Percentiles rank a stretch among this genome's conserved stretches.
phyloP scores from a whole-genome alignment of 2,329 filamentous ascomycete species.

The Apiospora arundinis region DNA sequence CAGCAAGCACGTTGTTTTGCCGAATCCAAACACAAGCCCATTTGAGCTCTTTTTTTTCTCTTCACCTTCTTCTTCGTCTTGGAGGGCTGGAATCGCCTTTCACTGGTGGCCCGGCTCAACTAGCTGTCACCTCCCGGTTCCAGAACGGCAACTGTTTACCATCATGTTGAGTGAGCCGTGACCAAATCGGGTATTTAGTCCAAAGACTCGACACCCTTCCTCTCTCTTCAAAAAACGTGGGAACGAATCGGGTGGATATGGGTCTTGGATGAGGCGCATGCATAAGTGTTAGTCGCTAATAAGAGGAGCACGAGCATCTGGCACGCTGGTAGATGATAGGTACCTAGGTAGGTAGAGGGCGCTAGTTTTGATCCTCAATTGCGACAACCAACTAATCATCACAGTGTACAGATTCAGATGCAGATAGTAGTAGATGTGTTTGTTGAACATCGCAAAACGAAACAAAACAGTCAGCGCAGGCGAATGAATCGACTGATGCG shows the following conservation, averaged over 20 bases:
- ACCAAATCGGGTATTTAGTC: not conserved
- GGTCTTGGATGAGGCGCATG: constrained; percentile 13
- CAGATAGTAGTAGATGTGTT: not conserved
- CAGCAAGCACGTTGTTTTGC: not conserved
- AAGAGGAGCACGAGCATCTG: constrained; percentile 8
- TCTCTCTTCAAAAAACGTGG: not conserved
- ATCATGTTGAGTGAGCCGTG: constrained; percentile 10
- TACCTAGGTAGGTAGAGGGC: not conserved
- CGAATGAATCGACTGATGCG: not conserved
- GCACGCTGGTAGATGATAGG: not conserved
- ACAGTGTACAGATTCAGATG: not conserved
- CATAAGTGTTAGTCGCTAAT: not conserved
- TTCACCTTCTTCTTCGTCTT: not conserved
- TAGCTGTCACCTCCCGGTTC: not conserved
- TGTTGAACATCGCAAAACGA: constrained; percentile 8
- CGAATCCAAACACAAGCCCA: constrained; percentile 1
- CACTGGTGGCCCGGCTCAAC: constrained; percentile 10
- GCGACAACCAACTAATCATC: not conserved
- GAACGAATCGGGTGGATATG: not conserved
- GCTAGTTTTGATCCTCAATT: constrained; percentile 5
- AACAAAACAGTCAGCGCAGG: not conserved
- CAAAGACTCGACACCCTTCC: not conserved
- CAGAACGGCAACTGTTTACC: not conserved
- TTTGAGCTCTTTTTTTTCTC: too few relatives aligned
- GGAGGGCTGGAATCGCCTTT: not conserved